Conservation (phyloP, 73 alveolate species). For the Symbiodinium natans region DNA sequence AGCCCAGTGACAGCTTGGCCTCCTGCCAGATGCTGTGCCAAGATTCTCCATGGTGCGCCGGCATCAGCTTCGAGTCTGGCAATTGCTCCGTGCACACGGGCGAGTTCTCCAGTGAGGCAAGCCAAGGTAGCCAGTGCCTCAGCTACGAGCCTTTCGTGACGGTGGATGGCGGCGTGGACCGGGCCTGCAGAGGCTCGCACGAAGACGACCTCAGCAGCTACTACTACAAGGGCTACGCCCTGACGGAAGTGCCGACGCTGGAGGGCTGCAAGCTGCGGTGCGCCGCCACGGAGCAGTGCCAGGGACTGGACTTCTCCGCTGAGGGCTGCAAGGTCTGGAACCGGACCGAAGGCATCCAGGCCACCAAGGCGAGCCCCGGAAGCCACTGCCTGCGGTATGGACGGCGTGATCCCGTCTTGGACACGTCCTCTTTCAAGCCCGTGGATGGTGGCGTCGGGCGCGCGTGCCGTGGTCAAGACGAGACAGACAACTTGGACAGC, state of each 20-base stretch:
- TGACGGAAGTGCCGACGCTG: not conserved
- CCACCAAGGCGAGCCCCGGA: constrained; percentile 29
- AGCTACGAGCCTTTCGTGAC: constrained; percentile 34
- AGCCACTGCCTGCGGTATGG: constrained; percentile 8
- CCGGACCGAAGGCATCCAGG: not conserved
- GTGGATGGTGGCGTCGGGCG: constrained; percentile 46
- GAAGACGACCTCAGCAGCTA: constrained; percentile 6
- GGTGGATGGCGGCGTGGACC: constrained; percentile 52
- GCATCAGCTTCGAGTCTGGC: constrained; percentile 12
- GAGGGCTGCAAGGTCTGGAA: constrained; percentile 30
- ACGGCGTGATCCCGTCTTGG: not conserved
- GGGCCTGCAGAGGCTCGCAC: constrained; percentile 50
- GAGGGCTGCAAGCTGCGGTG: constrained; percentile 47
- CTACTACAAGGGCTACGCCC: not conserved
- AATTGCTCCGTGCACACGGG: constrained; percentile 35
- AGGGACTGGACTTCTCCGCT: not conserved
- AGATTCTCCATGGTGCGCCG: constrained; percentile 5
- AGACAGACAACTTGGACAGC: constrained; percentile 41
- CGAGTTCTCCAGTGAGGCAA: constrained; percentile 11
- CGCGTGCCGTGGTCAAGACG: constrained; percentile 41
- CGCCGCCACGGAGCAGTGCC: not conserved
- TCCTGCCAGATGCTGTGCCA: not conserved
- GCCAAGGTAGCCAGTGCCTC: constrained; percentile 21
- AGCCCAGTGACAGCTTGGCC: not conserved
- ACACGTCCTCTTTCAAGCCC: not conserved